These are phyloP conservation scores for Oxyria digyna DNA, from an alignment of 148 eudicot genomes.

Conservation along the genomic window DNA sequence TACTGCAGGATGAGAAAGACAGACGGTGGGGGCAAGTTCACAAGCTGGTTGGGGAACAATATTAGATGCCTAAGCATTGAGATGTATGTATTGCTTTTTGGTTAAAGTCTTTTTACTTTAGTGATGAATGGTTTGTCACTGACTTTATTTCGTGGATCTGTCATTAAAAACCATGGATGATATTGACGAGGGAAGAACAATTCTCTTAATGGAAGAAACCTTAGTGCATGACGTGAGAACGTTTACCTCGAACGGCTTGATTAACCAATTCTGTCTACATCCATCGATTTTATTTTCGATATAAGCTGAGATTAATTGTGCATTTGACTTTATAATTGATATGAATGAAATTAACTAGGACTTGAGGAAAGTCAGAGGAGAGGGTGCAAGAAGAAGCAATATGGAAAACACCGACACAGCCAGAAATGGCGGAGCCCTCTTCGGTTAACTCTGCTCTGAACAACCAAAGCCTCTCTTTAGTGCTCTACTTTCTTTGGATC, in stretches of 20 bases:
- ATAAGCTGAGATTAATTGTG: background rate
- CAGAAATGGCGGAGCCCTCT: constrained; percentile 5
- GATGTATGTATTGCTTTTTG: too few species aligned
- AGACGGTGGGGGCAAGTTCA: too few species aligned
- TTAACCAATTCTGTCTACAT: constrained; percentile 34
- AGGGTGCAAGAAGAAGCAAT: background rate
- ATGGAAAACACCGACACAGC: background rate
- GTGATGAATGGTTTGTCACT: too few species aligned
- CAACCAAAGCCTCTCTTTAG: constrained; percentile 14
- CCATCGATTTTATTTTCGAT: too few species aligned
- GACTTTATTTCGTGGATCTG: too few species aligned
- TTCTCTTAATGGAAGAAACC: constrained; percentile 30
- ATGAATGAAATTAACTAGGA: background rate
- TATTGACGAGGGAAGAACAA: constrained; percentile 45
- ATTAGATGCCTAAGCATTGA: too few species aligned
- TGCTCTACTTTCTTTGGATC: background rate
- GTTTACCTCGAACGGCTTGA: constrained; percentile 48
- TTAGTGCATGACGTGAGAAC: constrained; percentile 41
- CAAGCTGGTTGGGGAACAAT: too few species aligned
- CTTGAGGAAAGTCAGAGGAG: background rate
- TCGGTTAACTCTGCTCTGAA: constrained; percentile 8
- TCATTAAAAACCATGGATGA: constrained; percentile 31
- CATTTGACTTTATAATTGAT: background rate
- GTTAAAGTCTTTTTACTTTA: too few species aligned
- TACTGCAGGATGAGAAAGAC: too few species aligned